Evolutionary conservation across 805 yeast species (phyloP).

Genomic region (Ogataea pilisensis): DNA sequence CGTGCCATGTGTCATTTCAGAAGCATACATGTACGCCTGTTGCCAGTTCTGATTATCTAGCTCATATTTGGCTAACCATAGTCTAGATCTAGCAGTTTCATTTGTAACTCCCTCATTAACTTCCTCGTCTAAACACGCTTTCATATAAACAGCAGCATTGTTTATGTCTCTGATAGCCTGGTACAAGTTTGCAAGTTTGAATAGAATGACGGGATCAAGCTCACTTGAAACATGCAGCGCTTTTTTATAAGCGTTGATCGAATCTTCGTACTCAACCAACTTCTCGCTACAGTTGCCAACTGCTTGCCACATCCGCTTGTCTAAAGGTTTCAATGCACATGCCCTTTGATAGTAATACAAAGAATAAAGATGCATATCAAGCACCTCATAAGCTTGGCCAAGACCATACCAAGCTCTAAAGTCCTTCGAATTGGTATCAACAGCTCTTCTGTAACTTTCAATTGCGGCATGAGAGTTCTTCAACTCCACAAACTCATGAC

Average conservation of each 20-base stretch:
- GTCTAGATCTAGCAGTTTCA: constrained; percentile 72
- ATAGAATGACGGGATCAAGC: constrained; percentile 52
- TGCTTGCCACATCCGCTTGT: constrained; percentile 95
- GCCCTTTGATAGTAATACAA: constrained; percentile 90
- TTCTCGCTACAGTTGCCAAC: constrained; percentile 86
- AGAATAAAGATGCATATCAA: constrained; percentile 92
- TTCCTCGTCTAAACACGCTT: constrained; percentile 62
- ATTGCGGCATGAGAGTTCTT: constrained; percentile 97
- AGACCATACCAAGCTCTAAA: constrained; percentile 98
- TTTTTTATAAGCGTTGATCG: constrained; percentile 76
- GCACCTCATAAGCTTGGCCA: constrained; percentile 96
- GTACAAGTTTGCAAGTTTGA: constrained; percentile 63
- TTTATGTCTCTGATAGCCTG: constrained; percentile 49
- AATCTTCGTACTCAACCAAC: constrained; percentile 62
- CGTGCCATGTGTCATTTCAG: constrained; percentile 66
- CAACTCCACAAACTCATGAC: constrained; percentile 95
- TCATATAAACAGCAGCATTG: constrained; percentile 62
- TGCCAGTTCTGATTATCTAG: constrained; percentile 52
- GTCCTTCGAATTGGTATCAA: constrained; percentile 82
- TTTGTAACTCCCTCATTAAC: constrained; percentile 61
- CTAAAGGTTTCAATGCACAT: constrained; percentile 80
- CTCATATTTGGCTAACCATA: constrained; percentile 81
- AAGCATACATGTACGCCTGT: constrained; percentile 69
- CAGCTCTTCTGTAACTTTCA: constrained; percentile 89
- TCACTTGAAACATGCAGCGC: constrained; percentile 55